Evolutionary conservation across 805 yeast genomes (phyloP), one percentile per base, ranked within the genome.

Genomic region (Hanseniaspora mollemarum): DNA sequence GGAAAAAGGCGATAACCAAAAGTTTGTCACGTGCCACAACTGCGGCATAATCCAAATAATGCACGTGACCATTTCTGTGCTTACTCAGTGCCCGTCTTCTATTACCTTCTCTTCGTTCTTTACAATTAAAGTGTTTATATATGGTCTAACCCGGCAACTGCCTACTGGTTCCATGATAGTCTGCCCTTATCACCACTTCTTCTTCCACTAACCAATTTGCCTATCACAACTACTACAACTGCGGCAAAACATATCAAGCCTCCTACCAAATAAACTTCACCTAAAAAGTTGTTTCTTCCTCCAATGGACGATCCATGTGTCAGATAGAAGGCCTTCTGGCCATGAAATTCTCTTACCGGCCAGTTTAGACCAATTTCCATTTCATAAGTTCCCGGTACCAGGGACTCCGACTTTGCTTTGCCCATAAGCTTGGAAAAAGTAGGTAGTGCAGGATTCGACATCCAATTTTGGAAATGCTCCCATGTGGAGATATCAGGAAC

Each of bases 381-480:
- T 63, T 81, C 78, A 60, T 83, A 84, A 12, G 70, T 70, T 36
- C 92, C 92, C 4, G 70, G 68, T 1, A 66, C 65, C 36, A 77
- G 80, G n/a, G 44, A 32, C 4, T 21, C 21, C 15, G n/a, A 29
- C 13, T 29, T 37, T 60, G 82, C 83, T 61, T 84, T 72, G 49
- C 76, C 70, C 10, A 77, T 77, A 63, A 84, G 64, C 63, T 83
- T 83, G 56, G 80, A 75, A 62, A 81, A 81, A 19, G 71, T 68
- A 16, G 88, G 75, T 54, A 84, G 70, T 0, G 86, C 92, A 6
- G 88, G 80, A 1, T 90, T 80, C 60, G 94, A 78, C 96, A 90
- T 90, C 98, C 98, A 90, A 65, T 87, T 90, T 70, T 87, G 95
- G 58, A 90, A 76, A 56, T 80, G 80, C 62, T 86, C 90, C 87